Evolutionary conservation across 768 basidiomycete species (phyloP).

Genomic region (Lepiota brunneoincarnata): DNA sequence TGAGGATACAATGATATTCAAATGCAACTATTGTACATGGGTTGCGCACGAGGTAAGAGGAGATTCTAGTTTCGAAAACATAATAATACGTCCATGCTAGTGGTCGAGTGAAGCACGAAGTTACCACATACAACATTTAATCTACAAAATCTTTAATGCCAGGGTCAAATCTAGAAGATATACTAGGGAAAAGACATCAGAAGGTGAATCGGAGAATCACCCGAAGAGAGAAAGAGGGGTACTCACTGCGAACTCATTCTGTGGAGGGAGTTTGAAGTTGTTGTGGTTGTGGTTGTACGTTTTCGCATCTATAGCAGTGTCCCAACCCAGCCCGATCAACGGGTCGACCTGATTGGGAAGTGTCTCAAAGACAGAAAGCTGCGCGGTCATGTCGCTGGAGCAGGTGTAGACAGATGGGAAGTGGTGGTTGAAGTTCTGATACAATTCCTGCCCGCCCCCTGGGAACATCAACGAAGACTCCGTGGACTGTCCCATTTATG

Average conservation of each 20-base stretch:
- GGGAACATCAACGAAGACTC: conserved; percentile 6
- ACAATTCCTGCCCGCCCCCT: conserved; percentile 4
- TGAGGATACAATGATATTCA: conserved; percentile 9
- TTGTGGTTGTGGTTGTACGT: no score
- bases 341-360: conserved; percentile 25
- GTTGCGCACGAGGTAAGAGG: neutral
- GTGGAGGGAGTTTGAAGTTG: conserved; percentile 28
- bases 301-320: conserved; percentile 23
- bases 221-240: conserved; percentile 2
- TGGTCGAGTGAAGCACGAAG: conserved; percentile 6
- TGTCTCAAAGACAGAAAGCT: conserved; percentile 30
- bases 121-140: conserved; percentile 2
- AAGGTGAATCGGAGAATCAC: neutral
- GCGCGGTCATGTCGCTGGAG: conserved; percentile 26
- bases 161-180: conserved; percentile 19
- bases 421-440: conserved; percentile 23
- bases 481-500: conserved; percentile 10
- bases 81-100: conserved; percentile 10
- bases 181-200: conserved; percentile 18
- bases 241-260: conserved; percentile 28
- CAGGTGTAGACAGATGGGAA: conserved; percentile 25
- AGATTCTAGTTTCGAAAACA: conserved; percentile 3
- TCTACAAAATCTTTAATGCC: conserved; percentile 7
- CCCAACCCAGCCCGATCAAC: conserved; percentile 29
- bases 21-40: conserved; percentile 11